Conservation (phyloP, 2,329 filamentous ascomycete species). For the Neocucurbitaria cava region DNA sequence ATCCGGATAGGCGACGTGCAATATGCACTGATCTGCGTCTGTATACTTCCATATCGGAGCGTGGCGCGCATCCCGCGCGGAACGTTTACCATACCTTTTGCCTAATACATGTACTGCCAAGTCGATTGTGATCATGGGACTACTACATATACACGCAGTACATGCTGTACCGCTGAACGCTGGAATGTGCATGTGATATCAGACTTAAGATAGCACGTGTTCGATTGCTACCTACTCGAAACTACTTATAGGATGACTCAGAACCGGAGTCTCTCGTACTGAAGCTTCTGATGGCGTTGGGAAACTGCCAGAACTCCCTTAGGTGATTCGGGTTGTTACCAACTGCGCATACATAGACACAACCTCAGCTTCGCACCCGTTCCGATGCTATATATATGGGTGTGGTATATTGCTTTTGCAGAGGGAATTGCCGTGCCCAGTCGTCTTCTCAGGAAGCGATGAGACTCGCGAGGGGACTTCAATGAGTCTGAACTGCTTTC, state of each 20-base stretch:
- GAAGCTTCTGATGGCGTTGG: background rate
- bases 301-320: background rate
- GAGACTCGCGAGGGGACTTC: background rate
- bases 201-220: background rate
- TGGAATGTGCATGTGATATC: background rate
- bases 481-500: constrained; percentile 2
- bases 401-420: too few relatives aligned
- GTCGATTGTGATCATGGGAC: background rate
- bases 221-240: background rate
- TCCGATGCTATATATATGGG: too few relatives aligned
- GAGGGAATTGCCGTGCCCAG: too few relatives aligned
- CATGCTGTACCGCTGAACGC: background rate
- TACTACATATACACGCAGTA: too few relatives aligned
- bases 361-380: background rate
- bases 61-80: background rate
- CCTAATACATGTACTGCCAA: background rate
- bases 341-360: too few relatives aligned
- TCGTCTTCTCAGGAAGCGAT: background rate
- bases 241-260: background rate
- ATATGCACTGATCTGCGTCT: background rate
- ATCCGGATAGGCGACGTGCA: constrained; percentile 1
- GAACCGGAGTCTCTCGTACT: background rate
- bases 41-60: background rate
- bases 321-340: too few relatives aligned
- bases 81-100: background rate